phyloP scores from a whole-genome alignment of 331 rosid genomes.

The Malus hybrid region DNA sequence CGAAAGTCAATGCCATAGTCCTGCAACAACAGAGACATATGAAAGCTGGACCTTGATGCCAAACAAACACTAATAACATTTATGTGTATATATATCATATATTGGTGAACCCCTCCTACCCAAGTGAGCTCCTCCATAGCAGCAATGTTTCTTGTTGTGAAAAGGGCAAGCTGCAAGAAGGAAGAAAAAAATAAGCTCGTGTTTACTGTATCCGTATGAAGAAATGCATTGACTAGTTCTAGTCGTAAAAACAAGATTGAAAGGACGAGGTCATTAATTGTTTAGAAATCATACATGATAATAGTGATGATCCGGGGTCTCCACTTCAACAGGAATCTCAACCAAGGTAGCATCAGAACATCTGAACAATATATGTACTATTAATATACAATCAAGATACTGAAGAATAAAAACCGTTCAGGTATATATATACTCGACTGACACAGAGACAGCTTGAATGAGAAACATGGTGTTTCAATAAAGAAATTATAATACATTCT shows the following conservation, averaged over 20 bases:
- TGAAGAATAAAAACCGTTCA: not conserved
- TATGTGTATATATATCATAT: not conserved
- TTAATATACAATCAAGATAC: not conserved
- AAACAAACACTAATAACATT: not conserved
- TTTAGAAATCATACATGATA: conserved; percentile 51
- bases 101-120: conserved; percentile 37
- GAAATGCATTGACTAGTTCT: not conserved
- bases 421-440: too few relatives aligned
- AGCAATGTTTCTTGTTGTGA: conserved; percentile 59
- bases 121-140: conserved; percentile 86
- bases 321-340: conserved; percentile 68
- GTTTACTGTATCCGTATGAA: not conserved
- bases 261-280: not conserved
- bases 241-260: not conserved
- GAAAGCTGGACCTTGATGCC: not conserved
- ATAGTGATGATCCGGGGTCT: conserved; percentile 55
- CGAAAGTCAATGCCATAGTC: conserved; percentile 70
- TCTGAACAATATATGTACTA: conserved; percentile 19
- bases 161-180: conserved; percentile 59
- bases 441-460: not conserved
- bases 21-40: conserved; percentile 32
- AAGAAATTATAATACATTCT: too few relatives aligned
- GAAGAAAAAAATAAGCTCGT: not conserved
- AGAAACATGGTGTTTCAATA: not conserved
- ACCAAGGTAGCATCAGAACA: conserved; percentile 79